Conservation (phyloP, 257 asterid genomes). For the Agastache rugosa region DNA sequence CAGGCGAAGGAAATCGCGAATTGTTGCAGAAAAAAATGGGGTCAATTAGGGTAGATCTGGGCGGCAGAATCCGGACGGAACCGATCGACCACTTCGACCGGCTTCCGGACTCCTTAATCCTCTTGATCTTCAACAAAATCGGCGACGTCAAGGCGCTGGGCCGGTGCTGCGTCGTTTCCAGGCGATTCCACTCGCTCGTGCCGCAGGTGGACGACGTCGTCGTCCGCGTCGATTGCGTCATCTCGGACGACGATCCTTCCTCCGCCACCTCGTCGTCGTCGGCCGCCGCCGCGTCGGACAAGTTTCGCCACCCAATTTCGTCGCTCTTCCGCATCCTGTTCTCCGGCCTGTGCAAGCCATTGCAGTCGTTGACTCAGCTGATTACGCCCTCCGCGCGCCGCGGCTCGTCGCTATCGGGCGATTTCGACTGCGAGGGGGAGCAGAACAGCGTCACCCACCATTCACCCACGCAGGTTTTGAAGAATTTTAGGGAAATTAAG, state of each 20-base stretch:
- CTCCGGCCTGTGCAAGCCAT: slow-evolving; percentile 59
- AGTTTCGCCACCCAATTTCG: slow-evolving; percentile 57
- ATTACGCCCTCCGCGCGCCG: slow-evolving; percentile 50
- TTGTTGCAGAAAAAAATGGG: slow-evolving; percentile 41
- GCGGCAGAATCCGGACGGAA: slow-evolving; percentile 51
- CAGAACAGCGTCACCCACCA: slow-evolving; percentile 74
- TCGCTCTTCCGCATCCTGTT: slow-evolving; percentile 60
- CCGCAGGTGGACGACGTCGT: slow-evolving; percentile 78
- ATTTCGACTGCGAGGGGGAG: slow-evolving; percentile 49
- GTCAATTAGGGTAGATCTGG: slow-evolving; percentile 57
- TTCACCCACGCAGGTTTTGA: slow-evolving; percentile 78
- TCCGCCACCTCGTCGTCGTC: slow-evolving; percentile 36
- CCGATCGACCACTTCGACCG: slow-evolving; percentile 71
- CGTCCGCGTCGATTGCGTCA: slow-evolving; percentile 88
- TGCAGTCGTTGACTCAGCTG: slow-evolving; percentile 65
- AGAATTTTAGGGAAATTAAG: slow-evolving; percentile 73
- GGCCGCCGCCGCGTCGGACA: slow-evolving; percentile 40
- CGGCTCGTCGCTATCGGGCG: slow-evolving; percentile 31
- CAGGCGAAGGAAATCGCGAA: not conserved
- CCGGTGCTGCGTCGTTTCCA: slow-evolving; percentile 73
- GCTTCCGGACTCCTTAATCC: slow-evolving; percentile 69
- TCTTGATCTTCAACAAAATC: slow-evolving; percentile 74
- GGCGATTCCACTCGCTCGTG: slow-evolving; percentile 66
- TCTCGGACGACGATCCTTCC: slow-evolving; percentile 73
- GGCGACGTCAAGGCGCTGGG: slow-evolving; percentile 84